Evolutionary conservation across 1,284 basidiomycete genomes (phyloP).

Genomic region (Mycosarcoma mackinlayi): DNA sequence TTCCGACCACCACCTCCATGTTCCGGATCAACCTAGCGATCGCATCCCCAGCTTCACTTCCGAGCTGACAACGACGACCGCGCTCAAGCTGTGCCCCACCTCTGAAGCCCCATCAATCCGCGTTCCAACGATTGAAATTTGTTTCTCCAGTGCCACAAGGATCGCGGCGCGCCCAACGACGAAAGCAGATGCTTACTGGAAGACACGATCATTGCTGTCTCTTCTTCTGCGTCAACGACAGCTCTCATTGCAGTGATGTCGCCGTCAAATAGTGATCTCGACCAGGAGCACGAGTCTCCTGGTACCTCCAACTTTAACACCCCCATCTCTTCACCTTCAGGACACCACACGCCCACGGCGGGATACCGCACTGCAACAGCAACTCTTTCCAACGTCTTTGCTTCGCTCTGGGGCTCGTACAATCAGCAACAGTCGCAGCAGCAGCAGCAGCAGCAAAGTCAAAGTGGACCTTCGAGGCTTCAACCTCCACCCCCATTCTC

Average conservation of each 20-base stretch:
- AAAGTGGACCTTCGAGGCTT: slow-evolving; percentile 31
- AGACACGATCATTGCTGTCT: no score
- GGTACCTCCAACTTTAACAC: slow-evolving; percentile 26
- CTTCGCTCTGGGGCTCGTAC: slow-evolving; percentile 46
- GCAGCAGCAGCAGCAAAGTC: slow-evolving; percentile 16
- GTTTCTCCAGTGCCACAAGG: no score
- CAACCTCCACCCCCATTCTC: slow-evolving; percentile 8
- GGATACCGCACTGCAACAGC: slow-evolving; percentile 37
- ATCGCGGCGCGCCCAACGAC: no score
- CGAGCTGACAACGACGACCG: no score
- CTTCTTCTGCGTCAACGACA: slow-evolving; percentile 14
- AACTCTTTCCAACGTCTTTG: slow-evolving; percentile 43
- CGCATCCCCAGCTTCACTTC: no score
- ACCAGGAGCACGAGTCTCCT: slow-evolving; percentile 28
- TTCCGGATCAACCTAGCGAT: no score
- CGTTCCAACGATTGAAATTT: no score
- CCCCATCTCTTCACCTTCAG: slow-evolving; percentile 24
- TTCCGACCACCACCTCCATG: not conserved
- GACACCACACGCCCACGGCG: slow-evolving; percentile 31
- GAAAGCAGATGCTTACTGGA: no score
- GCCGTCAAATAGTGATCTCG: slow-evolving; percentile 12
- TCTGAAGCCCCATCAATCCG: no score
- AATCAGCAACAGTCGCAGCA: slow-evolving; percentile 20
- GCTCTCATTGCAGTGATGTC: slow-evolving; percentile 32
- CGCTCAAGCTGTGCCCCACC: no score